phyloP scores from a whole-genome alignment of 805 yeast species.

The Candida jianshihensis region DNA sequence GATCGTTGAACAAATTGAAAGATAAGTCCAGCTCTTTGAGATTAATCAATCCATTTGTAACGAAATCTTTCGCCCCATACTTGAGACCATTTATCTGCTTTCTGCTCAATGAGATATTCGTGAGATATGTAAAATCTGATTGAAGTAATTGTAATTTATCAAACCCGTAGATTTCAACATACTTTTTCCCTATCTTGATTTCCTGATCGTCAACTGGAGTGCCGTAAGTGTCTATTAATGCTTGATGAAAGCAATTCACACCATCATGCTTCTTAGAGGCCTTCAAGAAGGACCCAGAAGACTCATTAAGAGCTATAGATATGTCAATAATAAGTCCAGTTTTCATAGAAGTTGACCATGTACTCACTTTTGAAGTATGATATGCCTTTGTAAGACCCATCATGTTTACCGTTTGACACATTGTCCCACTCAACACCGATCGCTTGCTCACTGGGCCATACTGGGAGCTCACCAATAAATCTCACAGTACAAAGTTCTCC shows the following conservation, averaged over 20 bases:
- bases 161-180: constrained; percentile 59
- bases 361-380: constrained; percentile 41
- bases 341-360: constrained; percentile 17
- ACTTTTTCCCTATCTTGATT: constrained; percentile 47
- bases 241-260: constrained; percentile 34
- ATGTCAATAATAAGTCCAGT: constrained; percentile 5
- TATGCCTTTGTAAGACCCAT: constrained; percentile 50
- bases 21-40: constrained; percentile 52
- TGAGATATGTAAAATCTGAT: constrained; percentile 37
- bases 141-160: constrained; percentile 45
- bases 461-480: constrained; percentile 52
- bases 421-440: constrained; percentile 88
- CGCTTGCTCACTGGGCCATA: constrained; percentile 54
- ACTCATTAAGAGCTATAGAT: constrained; percentile 20
- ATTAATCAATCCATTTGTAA: constrained; percentile 15
- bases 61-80: constrained; percentile 1
- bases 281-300: constrained; percentile 62
- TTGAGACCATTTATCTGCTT: constrained; percentile 26
- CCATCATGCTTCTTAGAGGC: constrained; percentile 29
- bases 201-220: constrained; percentile 25
- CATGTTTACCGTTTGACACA: constrained; percentile 58
- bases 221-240: constrained; percentile 44
- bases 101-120: constrained; percentile 43
- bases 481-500: constrained; percentile 55
- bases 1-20: constrained; percentile 43